A percentile compares a stretch with the other conserved stretches of the same genome.
phyloP scores from a whole-genome alignment of 1,139 yeast species.

The Schwanniomyces etchellsii region DNA sequence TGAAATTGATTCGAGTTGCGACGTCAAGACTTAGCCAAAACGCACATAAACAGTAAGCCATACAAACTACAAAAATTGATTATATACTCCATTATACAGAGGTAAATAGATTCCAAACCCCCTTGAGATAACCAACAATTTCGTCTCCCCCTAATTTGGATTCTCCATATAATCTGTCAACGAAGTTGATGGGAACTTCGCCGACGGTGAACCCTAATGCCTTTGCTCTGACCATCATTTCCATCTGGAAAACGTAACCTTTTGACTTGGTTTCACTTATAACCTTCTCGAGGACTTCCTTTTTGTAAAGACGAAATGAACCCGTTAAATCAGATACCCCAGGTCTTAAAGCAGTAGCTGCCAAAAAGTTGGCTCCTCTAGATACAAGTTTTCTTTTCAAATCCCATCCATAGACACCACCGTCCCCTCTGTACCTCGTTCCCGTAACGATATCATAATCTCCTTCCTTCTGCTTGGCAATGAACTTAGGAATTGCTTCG shows the following conservation, averaged over 20 bases:
- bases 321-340: slow-evolving; percentile 75
- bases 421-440: slow-evolving; percentile 75
- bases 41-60: too few relatives aligned
- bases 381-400: slow-evolving; percentile 74
- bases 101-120: slow-evolving; percentile 65
- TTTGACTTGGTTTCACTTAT: slow-evolving; percentile 68
- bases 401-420: slow-evolving; percentile 87
- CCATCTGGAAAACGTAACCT: slow-evolving; percentile 88
- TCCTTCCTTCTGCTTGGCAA: slow-evolving; percentile 58
- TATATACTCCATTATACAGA: slow-evolving; percentile 40
- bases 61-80: too few relatives aligned
- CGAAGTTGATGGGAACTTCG: slow-evolving; percentile 77
- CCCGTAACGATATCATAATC: slow-evolving; percentile 81
- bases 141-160: slow-evolving; percentile 80
- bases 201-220: slow-evolving; percentile 66
- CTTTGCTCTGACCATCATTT: slow-evolving; percentile 82
- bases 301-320: slow-evolving; percentile 72
- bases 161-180: slow-evolving; percentile 78
- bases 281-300: slow-evolving; percentile 60
- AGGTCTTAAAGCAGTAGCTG: slow-evolving; percentile 68
- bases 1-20: too few relatives aligned
- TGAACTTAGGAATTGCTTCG: slow-evolving; percentile 72
- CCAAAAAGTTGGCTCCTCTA: slow-evolving; percentile 78
- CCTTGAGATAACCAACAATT: slow-evolving; percentile 71
- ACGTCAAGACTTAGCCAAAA: too few relatives aligned